Percentiles rank a stretch among this genome's conserved stretches.
Evolutionary conservation across 2,329 filamentous ascomycete species (phyloP).

Genomic region (Verticillium nubilum): DNA sequence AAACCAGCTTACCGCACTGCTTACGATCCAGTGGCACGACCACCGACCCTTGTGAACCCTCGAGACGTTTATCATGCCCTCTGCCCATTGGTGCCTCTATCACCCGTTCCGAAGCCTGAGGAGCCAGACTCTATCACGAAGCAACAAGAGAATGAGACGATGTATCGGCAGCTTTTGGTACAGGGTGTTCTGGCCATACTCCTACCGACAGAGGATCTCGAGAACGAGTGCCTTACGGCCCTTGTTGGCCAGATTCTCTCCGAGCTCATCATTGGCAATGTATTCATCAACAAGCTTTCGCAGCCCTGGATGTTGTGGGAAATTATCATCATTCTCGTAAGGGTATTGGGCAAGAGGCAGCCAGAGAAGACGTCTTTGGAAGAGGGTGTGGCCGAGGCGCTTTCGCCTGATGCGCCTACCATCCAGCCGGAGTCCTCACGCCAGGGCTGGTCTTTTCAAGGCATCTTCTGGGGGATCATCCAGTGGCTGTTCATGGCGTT

Average conservation of each 20-base stretch:
- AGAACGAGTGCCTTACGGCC: slow-evolving; percentile 78
- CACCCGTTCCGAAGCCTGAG: slow-evolving; percentile 61
- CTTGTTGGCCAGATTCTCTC: slow-evolving; percentile 84
- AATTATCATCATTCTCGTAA: slow-evolving; percentile 66
- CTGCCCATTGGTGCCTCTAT: slow-evolving; percentile 73
- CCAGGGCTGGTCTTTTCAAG: slow-evolving; percentile 33
- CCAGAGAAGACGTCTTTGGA: slow-evolving; percentile 7
- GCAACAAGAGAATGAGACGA: slow-evolving; percentile 71
- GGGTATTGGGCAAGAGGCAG: slow-evolving; percentile 26
- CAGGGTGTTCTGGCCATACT: slow-evolving; percentile 76
- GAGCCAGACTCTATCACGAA: slow-evolving; percentile 44
- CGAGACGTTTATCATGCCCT: slow-evolving; percentile 78
- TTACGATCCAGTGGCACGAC: slow-evolving; percentile 49
- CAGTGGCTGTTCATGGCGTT: slow-evolving; percentile 51
- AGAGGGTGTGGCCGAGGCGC: slow-evolving; percentile 1
- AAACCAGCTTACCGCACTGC: slow-evolving; percentile 66
- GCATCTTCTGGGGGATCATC: slow-evolving; percentile 50
- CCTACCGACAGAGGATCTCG: slow-evolving; percentile 85
- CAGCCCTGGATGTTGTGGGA: slow-evolving; percentile 91
- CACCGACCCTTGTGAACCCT: slow-evolving; percentile 55
- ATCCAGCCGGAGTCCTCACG: slow-evolving; percentile 4
- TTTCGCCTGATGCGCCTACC: slow-evolving; percentile 1
- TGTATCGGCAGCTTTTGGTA: slow-evolving; percentile 84
- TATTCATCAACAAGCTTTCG: slow-evolving; percentile 72
- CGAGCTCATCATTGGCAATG: slow-evolving; percentile 81